Conservation (phyloP, 257 asterid species). For the Solanum appendiculatum region DNA sequence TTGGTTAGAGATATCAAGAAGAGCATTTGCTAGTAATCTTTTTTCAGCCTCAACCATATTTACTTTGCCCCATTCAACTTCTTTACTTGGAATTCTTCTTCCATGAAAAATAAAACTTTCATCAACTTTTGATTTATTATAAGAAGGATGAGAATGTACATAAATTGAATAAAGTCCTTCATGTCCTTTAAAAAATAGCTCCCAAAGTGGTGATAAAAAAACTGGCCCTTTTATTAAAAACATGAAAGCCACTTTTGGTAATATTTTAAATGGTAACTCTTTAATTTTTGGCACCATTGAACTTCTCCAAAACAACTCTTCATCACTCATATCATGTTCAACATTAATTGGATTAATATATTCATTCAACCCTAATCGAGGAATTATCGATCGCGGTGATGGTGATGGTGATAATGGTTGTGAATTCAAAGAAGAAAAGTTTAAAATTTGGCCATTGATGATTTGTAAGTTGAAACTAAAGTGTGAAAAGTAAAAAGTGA, state of each 20-base stretch:
- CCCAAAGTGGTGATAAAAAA: slow-evolving; percentile 31
- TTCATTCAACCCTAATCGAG: background rate
- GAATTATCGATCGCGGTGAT: background rate
- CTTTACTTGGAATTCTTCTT: slow-evolving; percentile 69
- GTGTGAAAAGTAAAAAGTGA: slow-evolving; percentile 39
- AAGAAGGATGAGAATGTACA: slow-evolving; percentile 24
- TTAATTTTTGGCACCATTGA: slow-evolving; percentile 28
- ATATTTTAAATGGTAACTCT: slow-evolving; percentile 16
- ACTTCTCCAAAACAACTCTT: slow-evolving; percentile 47
- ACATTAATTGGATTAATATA: background rate
- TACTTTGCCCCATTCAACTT: slow-evolving; percentile 65
- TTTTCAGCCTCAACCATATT: slow-evolving; percentile 91
- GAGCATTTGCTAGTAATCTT: slow-evolving; percentile 69
- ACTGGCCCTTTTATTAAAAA: slow-evolving; percentile 28
- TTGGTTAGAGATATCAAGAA: slow-evolving; percentile 73
- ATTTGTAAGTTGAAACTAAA: slow-evolving; percentile 44
- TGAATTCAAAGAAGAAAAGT: slow-evolving; percentile 18
- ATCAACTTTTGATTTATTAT: slow-evolving; percentile 6
- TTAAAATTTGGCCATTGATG: slow-evolving; percentile 22
- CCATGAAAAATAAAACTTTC: slow-evolving; percentile 50
- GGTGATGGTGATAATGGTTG: background rate
- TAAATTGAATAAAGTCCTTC: slow-evolving; percentile 28
- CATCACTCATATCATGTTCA: slow-evolving; percentile 46
- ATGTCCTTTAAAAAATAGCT: slow-evolving; percentile 27
- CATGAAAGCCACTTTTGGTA: slow-evolving; percentile 39